These are phyloP conservation scores for Fagus crenata DNA, from an alignment of 306 rosid species.

Conservation along the genomic window DNA sequence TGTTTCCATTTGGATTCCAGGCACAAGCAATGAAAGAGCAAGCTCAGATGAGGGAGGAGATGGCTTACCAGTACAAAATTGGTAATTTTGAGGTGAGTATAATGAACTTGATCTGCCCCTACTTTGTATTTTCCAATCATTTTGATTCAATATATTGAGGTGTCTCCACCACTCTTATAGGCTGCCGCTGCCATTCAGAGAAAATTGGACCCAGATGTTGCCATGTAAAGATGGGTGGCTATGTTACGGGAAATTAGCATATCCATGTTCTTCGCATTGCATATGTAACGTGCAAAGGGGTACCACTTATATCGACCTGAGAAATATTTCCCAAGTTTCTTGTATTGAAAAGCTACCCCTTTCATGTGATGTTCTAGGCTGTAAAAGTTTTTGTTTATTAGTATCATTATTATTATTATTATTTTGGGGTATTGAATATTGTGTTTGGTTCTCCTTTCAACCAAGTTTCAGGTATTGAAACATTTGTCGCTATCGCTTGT, in stretches of 20 bases:
- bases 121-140: not conserved
- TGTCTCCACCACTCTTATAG: slow-evolving; percentile 37
- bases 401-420: no score
- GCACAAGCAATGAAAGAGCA: slow-evolving; percentile 99
- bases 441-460: no score
- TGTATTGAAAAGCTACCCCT: not conserved
- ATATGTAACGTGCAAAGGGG: not conserved
- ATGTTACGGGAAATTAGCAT: not conserved
- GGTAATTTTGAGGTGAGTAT: slow-evolving; percentile 80
- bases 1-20: slow-evolving; percentile 42
- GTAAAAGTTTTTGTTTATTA: not conserved
- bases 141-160: slow-evolving; percentile 13
- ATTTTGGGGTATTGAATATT: no score
- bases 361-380: not conserved
- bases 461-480: no score
- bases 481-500: no score
- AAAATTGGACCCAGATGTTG: slow-evolving; percentile 90
- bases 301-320: not conserved
- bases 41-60: slow-evolving; percentile 97
- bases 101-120: slow-evolving; percentile 10
- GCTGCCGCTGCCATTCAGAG: slow-evolving; percentile 99
- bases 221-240: slow-evolving; percentile 43
- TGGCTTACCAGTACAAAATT: slow-evolving; percentile 96
- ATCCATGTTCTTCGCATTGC: not conserved
- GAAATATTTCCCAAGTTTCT: not conserved